Base-by-base conservation (phyloP, 108 stramenopile genomes). In the Cyclotella baltica region DNA sequence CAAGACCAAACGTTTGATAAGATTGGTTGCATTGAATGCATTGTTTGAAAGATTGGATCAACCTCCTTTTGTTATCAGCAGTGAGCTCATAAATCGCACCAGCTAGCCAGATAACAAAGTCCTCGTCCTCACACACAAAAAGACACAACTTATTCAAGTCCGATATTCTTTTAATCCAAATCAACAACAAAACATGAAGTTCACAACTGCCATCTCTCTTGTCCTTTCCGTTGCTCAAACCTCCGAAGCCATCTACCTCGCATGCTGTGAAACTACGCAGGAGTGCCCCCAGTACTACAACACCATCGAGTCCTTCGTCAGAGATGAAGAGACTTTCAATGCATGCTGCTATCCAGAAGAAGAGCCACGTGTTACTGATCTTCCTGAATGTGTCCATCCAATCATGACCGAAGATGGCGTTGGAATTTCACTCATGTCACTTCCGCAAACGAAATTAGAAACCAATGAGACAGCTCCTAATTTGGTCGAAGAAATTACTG, bases 341-440 rank as follows among this genome's bases (percentile, higher is more conserved):
- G 55, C 55, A 22, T 56, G 55, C 22, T 56, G 55, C 23, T 56
- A 56, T 27, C 55, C 55, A 25, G 25, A 56, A 3, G 55, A 56
- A 56, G 55, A 56, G 25, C 25, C 55, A 1, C 1, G 5, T 25
- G n/a, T 56, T n/a, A 56, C 20, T 25, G 55, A 56, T 27, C 55
- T 56, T 56, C 55, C 55, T 11, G 55, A 56, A 27, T 56, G 55
- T 25, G 25, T 56, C 25, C 55, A 56, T 56, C 55, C 55, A 1
- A 56, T 5, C 3, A 25, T 56, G 55, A 56, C 55, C 25, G 55
- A 56, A 56, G 25, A 56, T 27, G 55, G 55, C 11, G 55, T 56
- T 23, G 55, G 55, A 25, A 56, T 56, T 25, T 56, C 55, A 11
- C 23, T 56, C 3, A 56, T 56, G 55, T 27, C 25, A 5, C 3